phyloP scores from a whole-genome alignment of 2,329 filamentous ascomycete genomes.

The Fusarium praegraminearum region DNA sequence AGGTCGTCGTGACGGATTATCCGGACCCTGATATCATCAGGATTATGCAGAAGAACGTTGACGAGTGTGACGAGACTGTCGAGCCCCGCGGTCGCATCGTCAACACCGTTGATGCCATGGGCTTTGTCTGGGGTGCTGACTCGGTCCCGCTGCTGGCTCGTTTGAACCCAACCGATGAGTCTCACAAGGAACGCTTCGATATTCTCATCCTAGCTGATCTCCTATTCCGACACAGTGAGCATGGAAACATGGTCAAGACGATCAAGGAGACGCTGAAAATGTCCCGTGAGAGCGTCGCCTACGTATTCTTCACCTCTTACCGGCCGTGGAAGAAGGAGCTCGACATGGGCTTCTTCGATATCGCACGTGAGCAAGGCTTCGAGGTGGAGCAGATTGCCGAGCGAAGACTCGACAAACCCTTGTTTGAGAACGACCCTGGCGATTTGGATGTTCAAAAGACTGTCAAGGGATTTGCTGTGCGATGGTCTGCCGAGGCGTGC shows the following conservation, averaged over 20 bases:
- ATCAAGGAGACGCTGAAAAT: conserved; percentile 75
- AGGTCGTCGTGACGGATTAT: conserved; percentile 87
- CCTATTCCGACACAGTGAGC: conserved; percentile 91
- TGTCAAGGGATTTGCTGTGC: conserved; percentile 81
- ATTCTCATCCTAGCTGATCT: conserved; percentile 88
- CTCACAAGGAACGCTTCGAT: conserved; percentile 70
- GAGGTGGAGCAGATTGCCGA: conserved; percentile 84
- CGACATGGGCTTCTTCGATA: conserved; percentile 87
- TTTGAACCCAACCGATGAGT: conserved; percentile 56
- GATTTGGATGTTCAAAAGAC: conserved; percentile 85
- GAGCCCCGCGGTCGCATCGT: conserved; percentile 50
- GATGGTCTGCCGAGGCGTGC: conserved; percentile 66
- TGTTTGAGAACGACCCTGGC: conserved; percentile 91
- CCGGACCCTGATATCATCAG: conserved; percentile 85
- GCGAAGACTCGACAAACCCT: conserved; percentile 82
- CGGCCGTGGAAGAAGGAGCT: conserved; percentile 85
- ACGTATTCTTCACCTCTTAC: conserved; percentile 96
- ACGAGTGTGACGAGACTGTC: conserved; percentile 60
- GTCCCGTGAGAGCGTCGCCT: conserved; percentile 68
- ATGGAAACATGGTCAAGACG: conserved; percentile 79
- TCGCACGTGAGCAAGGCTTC: conserved; percentile 78
- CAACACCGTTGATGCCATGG: conserved; percentile 67
- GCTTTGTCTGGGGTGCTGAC: conserved; percentile 86
- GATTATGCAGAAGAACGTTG: conserved; percentile 82
- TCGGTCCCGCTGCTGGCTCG: conserved; percentile 68